Evolutionary conservation across 1,139 yeast genomes (phyloP).

Genomic region (Pichia sp.): DNA sequence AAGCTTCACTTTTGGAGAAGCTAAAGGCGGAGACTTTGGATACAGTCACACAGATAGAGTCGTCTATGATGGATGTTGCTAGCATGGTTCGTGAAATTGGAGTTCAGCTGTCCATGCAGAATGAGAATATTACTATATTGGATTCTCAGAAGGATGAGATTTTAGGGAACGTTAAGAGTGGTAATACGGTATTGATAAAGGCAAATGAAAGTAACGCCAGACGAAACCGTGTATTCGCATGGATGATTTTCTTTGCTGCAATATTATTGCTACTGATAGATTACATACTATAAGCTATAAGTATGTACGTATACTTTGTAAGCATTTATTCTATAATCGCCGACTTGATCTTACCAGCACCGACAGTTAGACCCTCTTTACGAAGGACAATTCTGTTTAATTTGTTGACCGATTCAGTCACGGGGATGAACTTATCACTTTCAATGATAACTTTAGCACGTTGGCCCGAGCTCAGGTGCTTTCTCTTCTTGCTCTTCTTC

Average conservation of each 20-base stretch:
- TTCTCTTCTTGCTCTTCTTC: slow-evolving; percentile 40
- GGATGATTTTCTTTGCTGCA: slow-evolving; percentile 54
- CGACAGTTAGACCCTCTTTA: slow-evolving; percentile 79
- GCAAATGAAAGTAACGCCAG: slow-evolving; percentile 68
- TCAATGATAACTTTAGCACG: slow-evolving; percentile 60
- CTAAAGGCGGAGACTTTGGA: slow-evolving; percentile 60
- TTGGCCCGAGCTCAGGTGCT: slow-evolving; percentile 69
- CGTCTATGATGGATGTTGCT: slow-evolving; percentile 72
- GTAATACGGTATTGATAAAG: slow-evolving; percentile 63
- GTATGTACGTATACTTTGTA: slow-evolving; percentile 20
- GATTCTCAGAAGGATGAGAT: slow-evolving; percentile 68
- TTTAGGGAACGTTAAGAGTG: slow-evolving; percentile 59
- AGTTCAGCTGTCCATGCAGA: slow-evolving; percentile 68
- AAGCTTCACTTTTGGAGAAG: slow-evolving; percentile 56
- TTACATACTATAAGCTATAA: slow-evolving; percentile 34
- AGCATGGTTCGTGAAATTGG: slow-evolving; percentile 73
- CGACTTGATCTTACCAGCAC: slow-evolving; percentile 63
- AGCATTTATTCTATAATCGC: slow-evolving; percentile 3
- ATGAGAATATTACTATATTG: slow-evolving; percentile 61
- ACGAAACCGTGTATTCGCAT: slow-evolving; percentile 50
- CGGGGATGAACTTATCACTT: slow-evolving; percentile 7
- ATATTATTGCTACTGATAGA: slow-evolving; percentile 58
- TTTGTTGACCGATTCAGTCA: slow-evolving; percentile 23
- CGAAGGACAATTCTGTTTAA: slow-evolving; percentile 81
- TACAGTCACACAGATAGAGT: slow-evolving; percentile 64